These are phyloP conservation scores for Cerrena zonata DNA, from an alignment of 1,284 basidiomycete genomes.

Conservation along the genomic window DNA sequence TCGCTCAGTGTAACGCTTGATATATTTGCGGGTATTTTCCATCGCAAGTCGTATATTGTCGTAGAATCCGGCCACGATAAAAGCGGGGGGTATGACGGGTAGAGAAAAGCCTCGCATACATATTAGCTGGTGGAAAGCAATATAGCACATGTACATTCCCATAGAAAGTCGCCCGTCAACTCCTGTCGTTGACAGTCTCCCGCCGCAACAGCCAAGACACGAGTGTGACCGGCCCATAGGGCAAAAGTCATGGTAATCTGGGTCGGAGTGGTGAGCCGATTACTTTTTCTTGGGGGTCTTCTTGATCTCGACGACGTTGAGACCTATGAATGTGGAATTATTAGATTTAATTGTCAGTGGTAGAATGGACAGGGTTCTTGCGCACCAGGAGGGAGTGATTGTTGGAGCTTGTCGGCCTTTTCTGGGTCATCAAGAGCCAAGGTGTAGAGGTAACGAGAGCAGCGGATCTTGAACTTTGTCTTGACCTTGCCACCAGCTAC, in stretches of 20 bases:
- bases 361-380: conserved; percentile 11
- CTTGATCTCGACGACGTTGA: conserved; percentile 59
- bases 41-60: neutral
- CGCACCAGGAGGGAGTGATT: conserved; percentile 90
- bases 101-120: conserved; percentile 1
- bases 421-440: conserved; percentile 91
- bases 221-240: neutral
- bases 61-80: neutral
- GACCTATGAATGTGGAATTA: conserved; percentile 36
- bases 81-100: neutral
- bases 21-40: too few species aligned
- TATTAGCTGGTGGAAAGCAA: neutral
- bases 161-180: neutral
- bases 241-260: neutral
- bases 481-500: conserved; percentile 68
- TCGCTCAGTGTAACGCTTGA: too few species aligned
- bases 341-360: neutral
- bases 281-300: conserved; percentile 69
- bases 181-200: neutral
- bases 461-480: conserved; percentile 99
- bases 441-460: conserved; percentile 96
- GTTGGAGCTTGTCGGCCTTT: conserved; percentile 98
- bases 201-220: neutral
- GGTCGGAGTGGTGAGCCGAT: neutral
- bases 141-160: conserved; percentile 2